Base-by-base conservation (phyloP, 176 grass and related monocot species). In the Lolium perenne region DNA sequence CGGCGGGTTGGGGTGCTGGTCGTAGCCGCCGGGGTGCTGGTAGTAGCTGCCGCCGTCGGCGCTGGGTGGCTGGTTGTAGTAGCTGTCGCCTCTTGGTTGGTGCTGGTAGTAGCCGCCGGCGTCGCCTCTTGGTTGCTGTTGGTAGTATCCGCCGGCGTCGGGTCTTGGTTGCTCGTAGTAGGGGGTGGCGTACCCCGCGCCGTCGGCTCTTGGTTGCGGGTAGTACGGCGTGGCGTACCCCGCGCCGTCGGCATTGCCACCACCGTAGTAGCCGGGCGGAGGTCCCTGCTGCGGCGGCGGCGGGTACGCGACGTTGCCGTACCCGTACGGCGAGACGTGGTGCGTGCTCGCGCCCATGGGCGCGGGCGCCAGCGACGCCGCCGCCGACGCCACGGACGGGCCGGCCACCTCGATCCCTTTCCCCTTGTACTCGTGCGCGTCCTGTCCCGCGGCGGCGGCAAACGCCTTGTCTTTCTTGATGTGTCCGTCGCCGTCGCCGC, bases 321-420 rank as follows among this genome's bases (percentile, higher is more conserved):
- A 87, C 38, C 91, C 84, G 54, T 87, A 87, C 47, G 84, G 87
- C 35, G 82, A 45, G 45, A 85, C 71, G 77, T 88, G 90, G 90
- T 88, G 84, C 62, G 86, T 91, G 77, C 63, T 91, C 32, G 76
- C 43, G 32, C 32, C 32, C 61, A 46, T 81, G 16, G 66, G 43
- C 65, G 81, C 58, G 16, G 88, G 38, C 64, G 82, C 21, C 53
- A 85, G 45, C 22, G 68, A 71, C 61, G 93, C 76, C 1, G 92
- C 76, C 0, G 92, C 63, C 0, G 90, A 62, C 3, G 87, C 86
- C 15, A 54, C 76, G 51, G 89, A 84, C 4, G 85, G 76, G 25
- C 85, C 89, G 4, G 67, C 29, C 26, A 40, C 25, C 38, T 91
- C 89, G 67, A 88, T 43, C 43, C 81, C 45, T 29, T 76, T 81